Evolutionary conservation across 345 rosid genomes (phyloP).

Genomic region (Rhodamnia rubescens): DNA sequence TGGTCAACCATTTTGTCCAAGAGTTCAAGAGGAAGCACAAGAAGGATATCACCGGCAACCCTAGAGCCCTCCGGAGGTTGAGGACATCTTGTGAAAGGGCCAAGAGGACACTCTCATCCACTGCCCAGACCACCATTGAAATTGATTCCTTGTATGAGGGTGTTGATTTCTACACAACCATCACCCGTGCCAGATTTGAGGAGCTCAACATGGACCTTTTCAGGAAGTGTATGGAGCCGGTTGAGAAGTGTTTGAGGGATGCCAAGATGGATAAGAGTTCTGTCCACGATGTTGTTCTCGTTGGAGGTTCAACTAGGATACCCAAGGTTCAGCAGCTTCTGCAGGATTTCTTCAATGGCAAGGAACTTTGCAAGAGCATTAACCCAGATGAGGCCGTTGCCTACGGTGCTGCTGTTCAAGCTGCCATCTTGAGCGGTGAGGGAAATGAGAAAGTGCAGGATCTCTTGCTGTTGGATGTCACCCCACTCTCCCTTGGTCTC

Average conservation of each 20-base stretch:
- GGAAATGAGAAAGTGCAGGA: slow-evolving; percentile 88
- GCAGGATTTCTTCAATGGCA: slow-evolving; percentile 71
- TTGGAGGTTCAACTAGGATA: slow-evolving; percentile 73
- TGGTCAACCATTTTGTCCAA: slow-evolving; percentile 69
- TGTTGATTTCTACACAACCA: slow-evolving; percentile 57
- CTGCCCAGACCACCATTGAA: slow-evolving; percentile 66
- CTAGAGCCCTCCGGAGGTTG: slow-evolving; percentile 74
- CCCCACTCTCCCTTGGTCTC: slow-evolving; percentile 69
- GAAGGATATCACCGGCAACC: slow-evolving; percentile 62
- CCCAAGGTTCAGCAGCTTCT: slow-evolving; percentile 72
- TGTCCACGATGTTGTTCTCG: slow-evolving; percentile 60
- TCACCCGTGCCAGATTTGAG: slow-evolving; percentile 59
- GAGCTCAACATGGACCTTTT: slow-evolving; percentile 71
- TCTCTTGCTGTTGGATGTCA: slow-evolving; percentile 58
- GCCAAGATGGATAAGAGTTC: slow-evolving; percentile 34
- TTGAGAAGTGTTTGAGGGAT: slow-evolving; percentile 17
- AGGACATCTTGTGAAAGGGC: slow-evolving; percentile 66
- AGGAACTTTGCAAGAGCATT: slow-evolving; percentile 76
- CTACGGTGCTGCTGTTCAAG: slow-evolving; percentile 80
- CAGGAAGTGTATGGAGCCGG: slow-evolving; percentile 54
- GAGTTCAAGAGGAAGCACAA: slow-evolving; percentile 58
- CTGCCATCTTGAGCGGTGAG: slow-evolving; percentile 72
- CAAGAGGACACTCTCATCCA: slow-evolving; percentile 49
- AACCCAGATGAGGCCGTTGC: slow-evolving; percentile 87
- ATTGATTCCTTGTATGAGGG: slow-evolving; percentile 68